These are phyloP conservation scores for Taxawa tesnikishii DNA, from an alignment of 2,329 filamentous ascomycete species.

Conservation along the genomic window DNA sequence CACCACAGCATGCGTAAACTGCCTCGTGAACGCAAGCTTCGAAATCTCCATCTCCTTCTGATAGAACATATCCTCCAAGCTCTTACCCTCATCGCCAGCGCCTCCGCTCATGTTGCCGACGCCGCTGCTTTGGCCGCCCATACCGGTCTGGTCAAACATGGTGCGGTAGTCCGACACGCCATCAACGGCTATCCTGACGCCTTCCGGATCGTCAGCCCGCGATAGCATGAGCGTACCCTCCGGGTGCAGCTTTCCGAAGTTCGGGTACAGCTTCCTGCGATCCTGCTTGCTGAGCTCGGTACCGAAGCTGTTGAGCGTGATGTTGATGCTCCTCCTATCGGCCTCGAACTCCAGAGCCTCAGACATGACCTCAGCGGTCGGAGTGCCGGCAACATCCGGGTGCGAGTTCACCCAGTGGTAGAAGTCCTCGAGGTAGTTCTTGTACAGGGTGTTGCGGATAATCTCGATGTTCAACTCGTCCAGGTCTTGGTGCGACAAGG, in stretches of 20 bases:
- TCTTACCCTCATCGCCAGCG: constrained; percentile 68
- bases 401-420: constrained; percentile 87
- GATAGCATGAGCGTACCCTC: constrained; percentile 93
- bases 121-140: constrained; percentile 55
- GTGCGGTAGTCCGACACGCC: constrained; percentile 86
- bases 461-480: constrained; percentile 99
- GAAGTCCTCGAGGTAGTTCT: constrained; percentile 98
- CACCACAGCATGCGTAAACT: constrained; percentile 89
- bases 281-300: constrained; percentile 91
- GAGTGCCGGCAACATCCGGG: constrained; percentile 73
- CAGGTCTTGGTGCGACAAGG: constrained; percentile 86
- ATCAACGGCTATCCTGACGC: constrained; percentile 85
- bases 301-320: constrained; percentile 96
- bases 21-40: constrained; percentile 86
- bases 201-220: constrained; percentile 86
- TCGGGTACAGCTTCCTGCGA: constrained; percentile 91
- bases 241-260: constrained; percentile 80
- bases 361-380: constrained; percentile 87
- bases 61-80: constrained; percentile 95
- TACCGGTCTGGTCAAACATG: constrained; percentile 86
- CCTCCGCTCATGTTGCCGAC: constrained; percentile 79
- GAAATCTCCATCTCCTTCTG: constrained; percentile 99
- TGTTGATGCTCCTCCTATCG: constrained; percentile 93
- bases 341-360: constrained; percentile 96
- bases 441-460: constrained; percentile 95